Evolutionary conservation across 73 alveolate genomes (phyloP).

Genomic region (Halteria grandinella): DNA sequence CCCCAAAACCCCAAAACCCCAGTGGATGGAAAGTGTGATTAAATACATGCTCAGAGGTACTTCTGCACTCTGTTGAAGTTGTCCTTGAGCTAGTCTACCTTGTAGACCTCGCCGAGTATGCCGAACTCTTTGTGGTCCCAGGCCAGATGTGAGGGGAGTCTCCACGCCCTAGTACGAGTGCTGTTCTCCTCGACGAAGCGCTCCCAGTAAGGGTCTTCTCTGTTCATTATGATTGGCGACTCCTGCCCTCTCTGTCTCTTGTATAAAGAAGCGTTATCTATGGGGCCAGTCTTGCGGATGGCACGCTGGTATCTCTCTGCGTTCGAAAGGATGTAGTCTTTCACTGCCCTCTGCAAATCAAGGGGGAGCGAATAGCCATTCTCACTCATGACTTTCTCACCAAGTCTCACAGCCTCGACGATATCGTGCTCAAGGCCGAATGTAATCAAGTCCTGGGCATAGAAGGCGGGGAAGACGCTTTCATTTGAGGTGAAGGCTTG

Average conservation of each 20-base stretch:
- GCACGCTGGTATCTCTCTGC: slow-evolving; percentile 26
- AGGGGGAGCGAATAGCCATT: slow-evolving; percentile 20
- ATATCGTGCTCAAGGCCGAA: slow-evolving; percentile 35
- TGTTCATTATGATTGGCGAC: slow-evolving; percentile 10
- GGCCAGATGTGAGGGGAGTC: slow-evolving; percentile 13
- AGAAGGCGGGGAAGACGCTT: slow-evolving; percentile 44
- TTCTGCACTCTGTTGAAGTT: too few relatives aligned
- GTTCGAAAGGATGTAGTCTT: neutral
- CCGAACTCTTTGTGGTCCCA: slow-evolving; percentile 7
- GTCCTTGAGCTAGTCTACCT: neutral
- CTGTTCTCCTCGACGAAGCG: neutral
- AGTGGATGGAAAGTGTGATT: neutral
- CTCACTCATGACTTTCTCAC: slow-evolving; percentile 29
- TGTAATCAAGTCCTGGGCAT: slow-evolving; percentile 29
- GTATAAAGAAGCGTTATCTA: slow-evolving; percentile 31
- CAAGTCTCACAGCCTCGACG: slow-evolving; percentile 51
- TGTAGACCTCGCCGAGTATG: neutral
- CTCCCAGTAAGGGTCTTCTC: slow-evolving; percentile 31
- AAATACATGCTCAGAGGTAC: neutral
- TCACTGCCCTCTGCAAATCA: slow-evolving; percentile 17
- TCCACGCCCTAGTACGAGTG: slow-evolving; percentile 25
- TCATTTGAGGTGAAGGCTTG: neutral
- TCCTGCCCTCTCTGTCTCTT: neutral
- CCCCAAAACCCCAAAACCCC: slow-evolving; percentile 24
- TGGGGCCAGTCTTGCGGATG: slow-evolving; percentile 43